Percentiles rank a stretch among this genome's conserved stretches.
Conservation (phyloP, 2,329 filamentous ascomycete genomes). For the Cytospora mali region DNA sequence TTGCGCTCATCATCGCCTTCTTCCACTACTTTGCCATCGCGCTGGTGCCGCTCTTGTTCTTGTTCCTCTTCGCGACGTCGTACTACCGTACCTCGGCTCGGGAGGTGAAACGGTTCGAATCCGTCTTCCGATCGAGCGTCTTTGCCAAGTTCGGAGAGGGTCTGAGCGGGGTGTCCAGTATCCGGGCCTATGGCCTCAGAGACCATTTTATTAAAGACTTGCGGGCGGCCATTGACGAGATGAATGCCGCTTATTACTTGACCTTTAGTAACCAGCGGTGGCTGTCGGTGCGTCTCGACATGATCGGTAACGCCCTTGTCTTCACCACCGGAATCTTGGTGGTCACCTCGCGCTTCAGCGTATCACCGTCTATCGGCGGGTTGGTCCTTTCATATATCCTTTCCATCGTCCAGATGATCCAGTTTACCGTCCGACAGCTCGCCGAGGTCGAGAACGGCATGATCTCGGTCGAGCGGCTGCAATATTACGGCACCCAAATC, state of each 20-base stretch:
- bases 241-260: slow-evolving; percentile 92
- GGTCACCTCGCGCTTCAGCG: slow-evolving; percentile 84
- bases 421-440: slow-evolving; percentile 90
- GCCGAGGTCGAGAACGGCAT: slow-evolving; percentile 98
- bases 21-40: slow-evolving; percentile 82
- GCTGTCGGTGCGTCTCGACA: slow-evolving; percentile 82
- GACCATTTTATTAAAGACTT: slow-evolving; percentile 73
- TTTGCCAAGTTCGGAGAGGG: slow-evolving; percentile 93
- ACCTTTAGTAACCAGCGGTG: slow-evolving; percentile 96
- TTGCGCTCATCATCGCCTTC: slow-evolving; percentile 89
- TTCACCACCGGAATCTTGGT: slow-evolving; percentile 89
- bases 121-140: slow-evolving; percentile 81
- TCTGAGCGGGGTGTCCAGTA: slow-evolving; percentile 79
- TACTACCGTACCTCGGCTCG: slow-evolving; percentile 92
- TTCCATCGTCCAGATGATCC: slow-evolving; percentile 90
- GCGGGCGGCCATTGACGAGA: slow-evolving; percentile 76
- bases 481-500: slow-evolving; percentile 84
- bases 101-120: slow-evolving; percentile 92
- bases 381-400: slow-evolving; percentile 93
- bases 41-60: slow-evolving; percentile 64
- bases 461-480: slow-evolving; percentile 91
- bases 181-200: slow-evolving; percentile 85
- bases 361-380: slow-evolving; percentile 82
- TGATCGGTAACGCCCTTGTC: slow-evolving; percentile 81
- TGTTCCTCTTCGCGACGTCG: slow-evolving; percentile 80